phyloP scores from a whole-genome alignment of 1,284 basidiomycete species.

The Trametes sp. region DNA sequence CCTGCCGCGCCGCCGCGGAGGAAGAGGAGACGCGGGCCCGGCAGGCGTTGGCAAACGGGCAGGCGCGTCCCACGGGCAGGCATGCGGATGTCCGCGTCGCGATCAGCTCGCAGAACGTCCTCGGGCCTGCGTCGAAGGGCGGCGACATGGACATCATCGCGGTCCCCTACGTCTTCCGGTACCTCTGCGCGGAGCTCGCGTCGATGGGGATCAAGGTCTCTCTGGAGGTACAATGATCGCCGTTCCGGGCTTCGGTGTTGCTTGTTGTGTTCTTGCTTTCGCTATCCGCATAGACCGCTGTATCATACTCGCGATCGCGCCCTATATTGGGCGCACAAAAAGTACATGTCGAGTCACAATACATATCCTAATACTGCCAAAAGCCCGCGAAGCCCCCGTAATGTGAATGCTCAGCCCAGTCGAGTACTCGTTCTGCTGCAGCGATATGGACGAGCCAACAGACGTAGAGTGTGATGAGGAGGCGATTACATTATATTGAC shows the following conservation, averaged over 20 bases:
- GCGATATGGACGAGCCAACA: not conserved
- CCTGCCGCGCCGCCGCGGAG: slow-evolving; percentile 80
- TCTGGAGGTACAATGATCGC: slow-evolving; percentile 59
- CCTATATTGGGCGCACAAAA: slow-evolving; percentile 12
- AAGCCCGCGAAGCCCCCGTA: no score
- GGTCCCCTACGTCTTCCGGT: slow-evolving; percentile 94
- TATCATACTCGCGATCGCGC: slow-evolving; percentile 22
- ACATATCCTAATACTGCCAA: slow-evolving; percentile 16
- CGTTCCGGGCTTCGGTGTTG: not conserved
- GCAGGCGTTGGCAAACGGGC: slow-evolving; percentile 54
- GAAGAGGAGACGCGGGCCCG: slow-evolving; percentile 66
- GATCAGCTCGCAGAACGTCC: slow-evolving; percentile 70
- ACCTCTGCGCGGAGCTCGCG: slow-evolving; percentile 85
- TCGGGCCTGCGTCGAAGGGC: slow-evolving; percentile 66
- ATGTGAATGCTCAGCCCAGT: not conserved
- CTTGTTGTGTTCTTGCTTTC: slow-evolving; percentile 18
- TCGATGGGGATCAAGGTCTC: slow-evolving; percentile 89
- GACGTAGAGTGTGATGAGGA: not conserved
- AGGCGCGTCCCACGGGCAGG: slow-evolving; percentile 40
- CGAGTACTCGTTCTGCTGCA: not conserved
- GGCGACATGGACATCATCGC: slow-evolving; percentile 93
- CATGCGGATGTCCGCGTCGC: slow-evolving; percentile 64
- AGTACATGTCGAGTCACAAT: slow-evolving; percentile 22
- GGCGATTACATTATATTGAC: slow-evolving; percentile 18
- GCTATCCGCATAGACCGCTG: slow-evolving; percentile 16